Percentiles rank a stretch among this genome's conserved stretches.
These are phyloP conservation scores for Gastrodia elata DNA, from an alignment of 106 monocot species.

Conservation along the genomic window DNA sequence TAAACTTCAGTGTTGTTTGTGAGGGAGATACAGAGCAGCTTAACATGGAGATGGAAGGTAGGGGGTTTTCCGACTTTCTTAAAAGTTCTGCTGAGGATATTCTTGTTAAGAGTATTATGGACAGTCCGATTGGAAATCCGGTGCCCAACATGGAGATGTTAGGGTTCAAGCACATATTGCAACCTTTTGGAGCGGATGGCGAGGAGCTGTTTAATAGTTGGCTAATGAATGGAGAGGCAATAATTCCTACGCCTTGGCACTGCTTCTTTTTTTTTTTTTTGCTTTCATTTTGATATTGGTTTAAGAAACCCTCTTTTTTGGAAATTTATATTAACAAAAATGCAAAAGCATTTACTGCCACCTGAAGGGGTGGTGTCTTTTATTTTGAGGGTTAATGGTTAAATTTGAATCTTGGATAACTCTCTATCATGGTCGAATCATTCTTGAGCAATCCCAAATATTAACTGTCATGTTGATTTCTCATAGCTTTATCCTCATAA, in stretches of 20 bases:
- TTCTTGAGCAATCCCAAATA: background rate
- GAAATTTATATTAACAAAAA: background rate
- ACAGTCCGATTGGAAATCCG: conserved; percentile 23
- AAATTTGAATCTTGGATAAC: conserved; percentile 1
- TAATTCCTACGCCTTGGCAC: background rate
- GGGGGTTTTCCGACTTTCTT: conserved; percentile 34
- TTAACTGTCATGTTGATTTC: background rate
- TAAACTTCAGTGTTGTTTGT: background rate
- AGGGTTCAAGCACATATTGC: conserved; percentile 37
- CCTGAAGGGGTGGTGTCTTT: background rate
- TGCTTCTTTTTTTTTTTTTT: background rate
- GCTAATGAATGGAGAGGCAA: conserved; percentile 51
- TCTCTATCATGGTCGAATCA: background rate
- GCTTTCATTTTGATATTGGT: background rate
- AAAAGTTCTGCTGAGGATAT: conserved; percentile 44
- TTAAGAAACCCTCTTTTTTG: background rate
- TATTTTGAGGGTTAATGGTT: background rate
- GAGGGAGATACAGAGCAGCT: conserved; percentile 1
- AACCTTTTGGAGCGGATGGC: conserved; percentile 29
- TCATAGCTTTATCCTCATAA: background rate
- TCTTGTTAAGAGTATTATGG: conserved; percentile 33
- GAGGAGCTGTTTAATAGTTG: conserved; percentile 45
- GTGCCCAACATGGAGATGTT: conserved; percentile 45
- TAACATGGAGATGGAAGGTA: conserved; percentile 30
- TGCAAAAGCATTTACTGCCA: background rate